Percentiles rank a stretch among this genome's conserved stretches.
Evolutionary conservation across 2,329 filamentous ascomycete genomes (phyloP).

Genomic region (Epichloe baconii): DNA sequence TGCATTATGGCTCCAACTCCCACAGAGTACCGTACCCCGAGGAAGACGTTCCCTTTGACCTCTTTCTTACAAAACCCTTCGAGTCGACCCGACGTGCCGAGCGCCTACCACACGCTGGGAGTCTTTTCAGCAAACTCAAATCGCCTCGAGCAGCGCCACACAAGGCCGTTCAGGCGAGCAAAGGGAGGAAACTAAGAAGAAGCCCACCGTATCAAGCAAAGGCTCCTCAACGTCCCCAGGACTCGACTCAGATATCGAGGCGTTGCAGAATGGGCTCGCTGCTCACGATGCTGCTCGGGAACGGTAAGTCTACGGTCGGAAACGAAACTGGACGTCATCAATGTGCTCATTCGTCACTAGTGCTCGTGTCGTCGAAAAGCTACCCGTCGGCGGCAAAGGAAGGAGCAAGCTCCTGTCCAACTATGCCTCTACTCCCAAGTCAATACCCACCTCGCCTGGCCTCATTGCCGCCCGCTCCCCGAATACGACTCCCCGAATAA

Average conservation of each 20-base stretch:
- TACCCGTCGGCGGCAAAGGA: conserved; percentile 20
- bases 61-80: conserved; percentile 42
- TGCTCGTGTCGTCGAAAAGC: conserved; percentile 22
- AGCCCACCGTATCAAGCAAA: conserved; percentile 19
- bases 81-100: conserved; percentile 32
- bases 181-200: conserved; percentile 18
- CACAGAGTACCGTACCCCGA: conserved; percentile 32
- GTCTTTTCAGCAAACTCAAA: conserved; percentile 32
- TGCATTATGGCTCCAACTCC: conserved; percentile 39
- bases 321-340: neutral
- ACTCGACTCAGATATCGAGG: conserved; percentile 36
- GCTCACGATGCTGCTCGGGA: conserved; percentile 23
- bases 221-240: conserved; percentile 26
- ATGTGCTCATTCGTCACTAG: conserved; percentile 18
- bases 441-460: conserved; percentile 41
- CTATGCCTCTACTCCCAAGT: conserved; percentile 24
- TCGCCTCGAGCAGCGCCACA: conserved; percentile 7
- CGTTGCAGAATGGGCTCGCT: conserved; percentile 30
- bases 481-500: conserved; percentile 32
- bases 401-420: conserved; percentile 31
- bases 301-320: conserved; percentile 17
- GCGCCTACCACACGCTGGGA: conserved; percentile 37
- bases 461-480: conserved; percentile 43
- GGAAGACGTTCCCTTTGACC: conserved; percentile 38
- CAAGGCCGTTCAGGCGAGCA: conserved; percentile 18